Base-by-base conservation (phyloP, 1,139 yeast genomes). In the Saccharomycopsis phalli region DNA sequence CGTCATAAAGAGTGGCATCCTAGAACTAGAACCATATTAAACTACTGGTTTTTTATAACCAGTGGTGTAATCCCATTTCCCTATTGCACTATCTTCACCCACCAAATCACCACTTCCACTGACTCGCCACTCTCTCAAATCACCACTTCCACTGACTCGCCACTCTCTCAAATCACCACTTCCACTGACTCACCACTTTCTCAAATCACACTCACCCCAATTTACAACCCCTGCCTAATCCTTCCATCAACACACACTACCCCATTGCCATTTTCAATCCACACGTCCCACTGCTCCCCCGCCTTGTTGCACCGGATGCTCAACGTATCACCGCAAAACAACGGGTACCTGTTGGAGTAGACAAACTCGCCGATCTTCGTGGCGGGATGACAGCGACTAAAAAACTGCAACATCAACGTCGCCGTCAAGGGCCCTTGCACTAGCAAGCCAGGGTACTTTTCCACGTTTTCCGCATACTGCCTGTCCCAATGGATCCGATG, bases 371-470 rank as follows among this genome's bases (percentile, higher is more conserved):
- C 49, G 2, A 66, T 51, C 0, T 35, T 18, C 1, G 48, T 17
- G 2, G 40, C 21, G 19, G 50, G 37, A 25, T 46, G 38, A 2
- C 44, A 29, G 4, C 44, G 40, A 11, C 50, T 53, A 49, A 70
- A 65, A 71, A 74, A 78, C 44, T 71, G 69, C 33, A 82, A 54
- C 14, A 74, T 49, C 33, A 82, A 49, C 2, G 81, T 75, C 1
- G 82, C 71, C 48, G 81, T 63, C 38, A 87, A 63, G 0, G 97
- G 96, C 0, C 95, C 98, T 34, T 83, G 95, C 0, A 81, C 80
- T 0, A 91, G 61, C 1, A 77, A 55, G 30, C 66, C 66, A 0
- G 79, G 76, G 37, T 84, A 71, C 0, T 72, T 68, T 52, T 91
- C 97, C 1, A 54, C 53, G 0, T 55, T 42, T 4, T 48, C 54